These are phyloP conservation scores for Gillenia trifoliata DNA, from an alignment of 306 rosid genomes.

Conservation along the genomic window DNA sequence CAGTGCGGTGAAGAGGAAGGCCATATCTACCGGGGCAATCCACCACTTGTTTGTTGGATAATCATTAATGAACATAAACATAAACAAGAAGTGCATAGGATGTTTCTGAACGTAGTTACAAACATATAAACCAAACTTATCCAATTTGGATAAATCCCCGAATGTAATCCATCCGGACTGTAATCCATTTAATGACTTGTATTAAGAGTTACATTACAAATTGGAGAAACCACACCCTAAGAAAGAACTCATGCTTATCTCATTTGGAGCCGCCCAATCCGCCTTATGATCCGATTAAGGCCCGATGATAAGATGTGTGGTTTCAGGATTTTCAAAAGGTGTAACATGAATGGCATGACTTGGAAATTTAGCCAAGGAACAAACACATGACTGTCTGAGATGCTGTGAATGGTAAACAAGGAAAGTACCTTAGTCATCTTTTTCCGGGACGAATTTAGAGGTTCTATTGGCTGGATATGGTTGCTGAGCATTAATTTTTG, in stretches of 20 bases:
- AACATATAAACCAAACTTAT: neutral
- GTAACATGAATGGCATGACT: neutral
- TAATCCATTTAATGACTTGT: neutral
- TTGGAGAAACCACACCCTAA: neutral
- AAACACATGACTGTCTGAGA: neutral
- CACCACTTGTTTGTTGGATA: too few species aligned
- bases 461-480: neutral
- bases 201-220: neutral
- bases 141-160: neutral
- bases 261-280: neutral
- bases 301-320: neutral
- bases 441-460: neutral
- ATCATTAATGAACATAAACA: too few species aligned
- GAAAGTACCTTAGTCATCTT: neutral
- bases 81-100: neutral
- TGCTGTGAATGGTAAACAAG: neutral
- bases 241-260: neutral
- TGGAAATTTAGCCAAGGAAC: too few species aligned
- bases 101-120: neutral
- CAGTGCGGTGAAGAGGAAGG: neutral
- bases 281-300: neutral
- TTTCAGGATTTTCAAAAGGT: neutral
- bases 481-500: neutral
- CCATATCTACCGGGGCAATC: neutral
- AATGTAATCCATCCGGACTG: neutral